Conservation (phyloP, 768 basidiomycete species). For the Rhizopogon salebrosus region DNA sequence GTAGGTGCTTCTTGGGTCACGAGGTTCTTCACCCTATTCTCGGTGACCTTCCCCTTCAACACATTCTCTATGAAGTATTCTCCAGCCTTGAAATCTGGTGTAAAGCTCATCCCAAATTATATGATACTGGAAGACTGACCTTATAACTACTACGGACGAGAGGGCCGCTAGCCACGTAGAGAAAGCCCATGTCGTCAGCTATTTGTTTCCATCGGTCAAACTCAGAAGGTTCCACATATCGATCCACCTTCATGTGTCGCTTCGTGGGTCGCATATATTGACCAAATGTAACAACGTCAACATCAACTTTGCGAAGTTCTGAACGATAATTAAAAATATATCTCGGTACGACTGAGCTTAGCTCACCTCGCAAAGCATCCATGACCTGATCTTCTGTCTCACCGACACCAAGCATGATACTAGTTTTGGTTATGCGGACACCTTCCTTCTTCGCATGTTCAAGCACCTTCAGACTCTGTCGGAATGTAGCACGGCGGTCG, state of each 20-base stretch:
- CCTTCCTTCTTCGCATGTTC: conserved; percentile 80
- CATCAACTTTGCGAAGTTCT: conserved; percentile 86
- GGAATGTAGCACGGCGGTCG: conserved; percentile 88
- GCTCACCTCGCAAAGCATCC: conserved; percentile 76
- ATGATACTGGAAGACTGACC: conserved; percentile 40
- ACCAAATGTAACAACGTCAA: conserved; percentile 98
- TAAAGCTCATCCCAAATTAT: not conserved
- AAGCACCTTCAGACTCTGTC: conserved; percentile 77
- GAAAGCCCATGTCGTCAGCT: conserved; percentile 91
- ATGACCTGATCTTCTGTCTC: conserved; percentile 81
- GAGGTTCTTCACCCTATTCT: conserved; percentile 34
- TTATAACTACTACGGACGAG: conserved; percentile 96
- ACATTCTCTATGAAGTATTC: conserved; percentile 95
- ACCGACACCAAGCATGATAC: conserved; percentile 97
- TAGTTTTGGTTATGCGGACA: conserved; percentile 91
- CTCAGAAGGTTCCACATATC: conserved; percentile 91
- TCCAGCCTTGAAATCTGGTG: conserved; percentile 59
- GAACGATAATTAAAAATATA: not conserved
- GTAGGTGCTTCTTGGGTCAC: conserved; percentile 17
- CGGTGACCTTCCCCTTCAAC: conserved; percentile 51
- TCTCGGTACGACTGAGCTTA: not conserved
- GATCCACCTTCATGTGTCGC: conserved; percentile 97
- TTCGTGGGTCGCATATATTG: conserved; percentile 99
- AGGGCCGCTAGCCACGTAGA: conserved; percentile 96
- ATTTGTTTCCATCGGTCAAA: conserved; percentile 88